Evolutionary conservation across 1,284 basidiomycete genomes (phyloP), one percentile per base, ranked within the genome.

Genomic region (Naganishia albida): DNA sequence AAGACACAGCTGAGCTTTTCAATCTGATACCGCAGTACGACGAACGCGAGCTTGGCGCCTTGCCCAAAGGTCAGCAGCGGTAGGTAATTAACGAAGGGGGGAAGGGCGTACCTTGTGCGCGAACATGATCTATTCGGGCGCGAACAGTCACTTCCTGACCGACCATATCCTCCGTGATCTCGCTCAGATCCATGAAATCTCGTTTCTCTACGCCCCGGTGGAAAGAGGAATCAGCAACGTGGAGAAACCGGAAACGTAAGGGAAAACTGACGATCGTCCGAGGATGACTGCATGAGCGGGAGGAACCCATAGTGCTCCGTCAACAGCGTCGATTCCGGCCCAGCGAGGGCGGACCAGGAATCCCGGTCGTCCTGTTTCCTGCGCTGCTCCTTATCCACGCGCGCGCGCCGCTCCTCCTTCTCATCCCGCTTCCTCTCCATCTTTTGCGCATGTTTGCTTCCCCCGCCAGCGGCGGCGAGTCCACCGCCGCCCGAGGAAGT

Each of bases 1-100:
- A 82, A 72, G 16, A 83, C 77, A 26, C 79, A 81, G 70, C 83
- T 82, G 16, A 83, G 78, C n/a, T 79, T 81, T 62, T 78, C 71
- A 39, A 76, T 72, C 64, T 78, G 76, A 63, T 82, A 77, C n/a
- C 82, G 77, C 65, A 83, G 74, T 26, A 81, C 76, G 60, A 83
- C 65, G 70, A 84, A 83, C 62, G 79, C 80, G 66, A 84, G 76
- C 68, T 82, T 81, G 67, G 81, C 46, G 66, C 74, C 74, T 67
- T 71, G 72, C 8, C 77, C 16, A 0, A 18, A 18, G 38, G 18
- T 26, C 28, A 18, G 42, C 20, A 42, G 12, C n/a, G 12, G 3
- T 3, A 28, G 15, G 39, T 18, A 26, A 28, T 15, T 6, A 38
- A 16, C 8, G 30, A 2, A 1, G 30, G 8, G 23, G 44, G 48